Evolutionary conservation across 2,329 filamentous ascomycete genomes (phyloP), one percentile per base, ranked within the genome.

Genomic region (Ceratocystis albifundus): DNA sequence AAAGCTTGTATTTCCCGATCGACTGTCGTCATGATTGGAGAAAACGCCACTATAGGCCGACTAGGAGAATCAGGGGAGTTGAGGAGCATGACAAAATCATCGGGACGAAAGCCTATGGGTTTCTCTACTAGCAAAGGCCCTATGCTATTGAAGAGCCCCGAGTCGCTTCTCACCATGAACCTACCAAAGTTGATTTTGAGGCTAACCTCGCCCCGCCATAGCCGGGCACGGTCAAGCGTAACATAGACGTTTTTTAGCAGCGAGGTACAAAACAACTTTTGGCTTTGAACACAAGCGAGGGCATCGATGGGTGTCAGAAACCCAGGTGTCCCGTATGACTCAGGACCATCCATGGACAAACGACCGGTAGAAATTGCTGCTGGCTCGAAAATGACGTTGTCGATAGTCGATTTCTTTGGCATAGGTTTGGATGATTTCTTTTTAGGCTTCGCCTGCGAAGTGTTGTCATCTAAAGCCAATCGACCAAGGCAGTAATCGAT

Each of bases 1-100:
- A 66, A 66, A 17, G n/a, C 45, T 10, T n/a, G 36, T 6, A 66
- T 61, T 6, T 66, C 65, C 20, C 8, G n/a, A 22, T 22, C 59
- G 5, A 28, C 20, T 2, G 41, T 46, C 4, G 61, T 66, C 20
- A 66, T 46, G 8, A 66, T 61, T 7, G 61, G 61, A 10, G 65
- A 53, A 25, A 64, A 64, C 2, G 7, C 17, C 45, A 64, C 62
- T 7, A 20, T 20, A 53, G 62, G 46, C 2, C 28, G 41, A 5
- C 28, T 12, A 2, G 45, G 45, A 50, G 62, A 64, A 25, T 53
- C 48, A 22, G 45, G 25, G 17, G 62, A 48, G 36, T 64, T 64
- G 28, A 53, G 46, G 32, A 46, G 20, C 28, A 50, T 50, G 10
- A n/a, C 20, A 4, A 64, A n/a, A 7, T 53, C 28, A 22, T 53